These are phyloP conservation scores for Escallonia rubra DNA, from an alignment of 129 eudicot genomes.

Conservation along the genomic window DNA sequence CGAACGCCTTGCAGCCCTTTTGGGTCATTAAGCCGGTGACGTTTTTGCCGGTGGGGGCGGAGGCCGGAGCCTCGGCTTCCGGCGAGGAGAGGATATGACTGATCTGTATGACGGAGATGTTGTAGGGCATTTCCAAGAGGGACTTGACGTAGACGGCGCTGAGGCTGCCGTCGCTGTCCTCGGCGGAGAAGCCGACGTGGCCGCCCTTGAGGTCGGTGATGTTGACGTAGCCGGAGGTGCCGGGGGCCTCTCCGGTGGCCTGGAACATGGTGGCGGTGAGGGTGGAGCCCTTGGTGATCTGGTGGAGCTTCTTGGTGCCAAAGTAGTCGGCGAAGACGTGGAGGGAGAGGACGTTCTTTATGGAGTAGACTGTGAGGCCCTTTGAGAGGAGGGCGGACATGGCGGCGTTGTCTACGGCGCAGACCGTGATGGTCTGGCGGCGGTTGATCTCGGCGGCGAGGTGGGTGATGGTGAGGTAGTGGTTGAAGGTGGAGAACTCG, in stretches of 20 bases:
- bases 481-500: conserved; percentile 68
- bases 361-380: conserved; percentile 31
- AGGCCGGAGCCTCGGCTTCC: conserved; percentile 76
- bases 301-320: conserved; percentile 68
- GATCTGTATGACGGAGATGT: conserved; percentile 74
- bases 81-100: conserved; percentile 50
- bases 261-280: conserved; percentile 62
- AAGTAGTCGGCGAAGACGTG: conserved; percentile 65
- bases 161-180: conserved; percentile 37
- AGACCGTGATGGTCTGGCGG: conserved; percentile 61
- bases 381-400: conserved; percentile 41
- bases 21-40: conserved; percentile 42
- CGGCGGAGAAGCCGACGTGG: conserved; percentile 59
- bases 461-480: conserved; percentile 68
- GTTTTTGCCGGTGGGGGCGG: conserved; percentile 57
- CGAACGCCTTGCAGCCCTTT: conserved; percentile 66
- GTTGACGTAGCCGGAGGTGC: conserved; percentile 56
- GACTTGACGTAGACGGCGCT: conserved; percentile 62
- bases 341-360: conserved; percentile 49
- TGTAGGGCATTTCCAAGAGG: conserved; percentile 57
- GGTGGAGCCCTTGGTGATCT: conserved; percentile 56
- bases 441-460: conserved; percentile 68
- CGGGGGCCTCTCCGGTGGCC: conserved; percentile 65
- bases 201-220: conserved; percentile 82
- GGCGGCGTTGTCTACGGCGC: conserved; percentile 64